phyloP scores from a whole-genome alignment of 2,329 filamentous ascomycete species.

The Exserohilum rostratum region DNA sequence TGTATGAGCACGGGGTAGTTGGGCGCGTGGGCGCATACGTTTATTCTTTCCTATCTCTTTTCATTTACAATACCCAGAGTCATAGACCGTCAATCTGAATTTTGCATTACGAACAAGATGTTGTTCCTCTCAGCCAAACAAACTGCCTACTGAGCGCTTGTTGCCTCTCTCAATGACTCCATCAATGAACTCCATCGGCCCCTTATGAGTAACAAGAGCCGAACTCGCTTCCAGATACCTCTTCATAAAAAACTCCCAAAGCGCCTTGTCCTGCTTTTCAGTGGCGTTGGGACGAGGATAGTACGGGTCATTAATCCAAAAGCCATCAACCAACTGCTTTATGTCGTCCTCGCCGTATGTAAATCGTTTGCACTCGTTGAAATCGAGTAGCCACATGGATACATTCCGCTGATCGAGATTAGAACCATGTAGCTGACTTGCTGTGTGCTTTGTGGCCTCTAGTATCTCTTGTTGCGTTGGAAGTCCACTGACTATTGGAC shows the following conservation, averaged over 20 bases:
- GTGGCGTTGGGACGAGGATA: constrained; percentile 9
- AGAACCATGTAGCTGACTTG: neutral
- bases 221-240: neutral
- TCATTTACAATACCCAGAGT: no score
- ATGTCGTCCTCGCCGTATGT: neutral
- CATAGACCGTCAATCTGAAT: no score
- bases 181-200: no score
- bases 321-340: constrained; percentile 5
- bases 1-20: no score
- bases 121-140: neutral
- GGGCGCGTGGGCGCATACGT: no score
- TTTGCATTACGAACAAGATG: no score
- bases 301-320: constrained; percentile 14
- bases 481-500: neutral
- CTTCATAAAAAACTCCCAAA: neutral
- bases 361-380: constrained; percentile 3
- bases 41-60: no score
- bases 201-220: no score
- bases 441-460: neutral
- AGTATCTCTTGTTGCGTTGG: neutral
- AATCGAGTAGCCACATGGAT: constrained; percentile 1
- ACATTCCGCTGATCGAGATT: neutral
- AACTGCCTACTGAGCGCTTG: neutral
- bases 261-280: neutral
- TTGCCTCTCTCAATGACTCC: no score